A percentile compares a stretch with the other conserved stretches of the same genome.
Evolutionary conservation across 257 asterid species (phyloP).

Genomic region (Solanum tarapatanum): DNA sequence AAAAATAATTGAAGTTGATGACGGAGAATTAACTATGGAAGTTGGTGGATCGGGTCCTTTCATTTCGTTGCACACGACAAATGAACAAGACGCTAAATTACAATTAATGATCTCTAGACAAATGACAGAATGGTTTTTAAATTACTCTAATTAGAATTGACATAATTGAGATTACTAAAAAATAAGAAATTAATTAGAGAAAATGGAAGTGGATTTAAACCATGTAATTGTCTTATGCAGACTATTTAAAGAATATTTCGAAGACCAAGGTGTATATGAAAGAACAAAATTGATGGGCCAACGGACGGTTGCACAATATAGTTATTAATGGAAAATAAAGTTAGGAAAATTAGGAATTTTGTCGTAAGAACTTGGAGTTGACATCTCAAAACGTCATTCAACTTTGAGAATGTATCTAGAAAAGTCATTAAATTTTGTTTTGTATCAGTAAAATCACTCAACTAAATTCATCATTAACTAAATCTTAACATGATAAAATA

Average conservation of each 20-base stretch:
- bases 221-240: background rate
- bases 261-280: no score
- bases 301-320: no score
- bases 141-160: background rate
- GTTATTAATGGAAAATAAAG: no score
- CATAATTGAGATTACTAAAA: background rate
- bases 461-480: no score
- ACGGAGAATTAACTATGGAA: background rate
- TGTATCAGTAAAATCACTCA: no score
- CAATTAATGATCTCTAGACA: background rate
- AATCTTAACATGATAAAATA: no score
- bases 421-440: no score
- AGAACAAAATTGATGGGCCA: no score
- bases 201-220: background rate
- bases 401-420: no score
- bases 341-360: no score
- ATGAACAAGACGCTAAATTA: background rate
- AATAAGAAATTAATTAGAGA: background rate
- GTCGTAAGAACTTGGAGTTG: no score
- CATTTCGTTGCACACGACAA: background rate
- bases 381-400: no score
- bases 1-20: background rate
- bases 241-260: background rate
- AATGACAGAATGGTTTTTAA: background rate
- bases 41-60: background rate